Conservation (phyloP, 1,284 basidiomycete genomes). For the Ganoderma resinaceum region DNA sequence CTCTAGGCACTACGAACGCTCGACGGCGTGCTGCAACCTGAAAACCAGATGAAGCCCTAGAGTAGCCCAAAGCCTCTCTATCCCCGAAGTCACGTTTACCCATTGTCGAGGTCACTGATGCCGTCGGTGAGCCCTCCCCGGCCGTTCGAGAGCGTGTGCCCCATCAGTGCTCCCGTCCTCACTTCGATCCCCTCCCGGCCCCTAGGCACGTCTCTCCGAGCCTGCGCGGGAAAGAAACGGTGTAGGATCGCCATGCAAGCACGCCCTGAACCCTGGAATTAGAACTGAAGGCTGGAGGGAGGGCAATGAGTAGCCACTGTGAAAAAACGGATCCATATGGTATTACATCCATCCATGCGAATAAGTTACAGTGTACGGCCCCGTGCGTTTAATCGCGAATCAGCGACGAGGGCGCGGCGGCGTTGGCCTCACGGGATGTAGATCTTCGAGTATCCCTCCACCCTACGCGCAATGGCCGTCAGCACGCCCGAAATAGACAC, state of each 20-base stretch:
- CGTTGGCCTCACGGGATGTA: conserved; percentile 44
- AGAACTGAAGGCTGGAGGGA: background rate
- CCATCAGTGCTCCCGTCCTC: background rate
- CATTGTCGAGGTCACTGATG: background rate
- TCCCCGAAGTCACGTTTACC: background rate
- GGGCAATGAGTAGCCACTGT: background rate
- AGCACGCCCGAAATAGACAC: background rate
- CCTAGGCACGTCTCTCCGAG: background rate
- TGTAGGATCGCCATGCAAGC: background rate
- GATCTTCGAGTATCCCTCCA: conserved; percentile 77
- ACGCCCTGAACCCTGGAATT: too few relatives aligned
- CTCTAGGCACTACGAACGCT: background rate
- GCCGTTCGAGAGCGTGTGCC: background rate
- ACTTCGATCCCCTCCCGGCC: background rate
- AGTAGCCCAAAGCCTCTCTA: background rate
- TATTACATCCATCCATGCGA: conserved; percentile 3
- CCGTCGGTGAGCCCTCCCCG: background rate
- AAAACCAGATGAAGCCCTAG: background rate
- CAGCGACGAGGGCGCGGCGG: background rate
- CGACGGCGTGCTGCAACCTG: background rate
- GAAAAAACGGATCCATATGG: background rate
- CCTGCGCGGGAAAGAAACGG: background rate
- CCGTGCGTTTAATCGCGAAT: background rate
- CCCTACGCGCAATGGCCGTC: conserved; percentile 46
- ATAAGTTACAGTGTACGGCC: background rate